These are phyloP conservation scores for Mucor mucedo DNA, from an alignment of 371 early-diverging fungal genomes.

Conservation along the genomic window DNA sequence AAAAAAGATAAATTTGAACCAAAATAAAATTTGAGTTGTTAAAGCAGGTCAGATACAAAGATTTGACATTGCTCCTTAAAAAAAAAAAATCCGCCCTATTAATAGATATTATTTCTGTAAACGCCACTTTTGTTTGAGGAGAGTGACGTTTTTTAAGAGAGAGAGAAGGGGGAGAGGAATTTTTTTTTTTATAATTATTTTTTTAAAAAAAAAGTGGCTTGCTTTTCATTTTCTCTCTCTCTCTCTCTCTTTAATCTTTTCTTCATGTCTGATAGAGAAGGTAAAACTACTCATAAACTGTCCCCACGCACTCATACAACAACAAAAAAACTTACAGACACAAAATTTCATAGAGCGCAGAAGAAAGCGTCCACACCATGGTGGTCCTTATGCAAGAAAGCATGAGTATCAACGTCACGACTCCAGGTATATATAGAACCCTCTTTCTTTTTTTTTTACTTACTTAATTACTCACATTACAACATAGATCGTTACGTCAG, in stretches of 20 bases:
- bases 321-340: background rate
- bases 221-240: background rate
- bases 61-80: background rate
- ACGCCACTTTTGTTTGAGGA: background rate
- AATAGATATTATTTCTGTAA: background rate
- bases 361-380: conserved; percentile 19
- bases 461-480: background rate
- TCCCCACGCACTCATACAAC: background rate
- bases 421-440: conserved; percentile 7
- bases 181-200: background rate
- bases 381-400: conserved; percentile 14
- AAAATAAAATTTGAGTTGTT: background rate
- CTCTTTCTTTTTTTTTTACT: too few relatives aligned
- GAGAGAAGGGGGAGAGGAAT: too few relatives aligned
- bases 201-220: background rate
- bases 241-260: conserved; percentile 10
- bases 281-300: background rate
- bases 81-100: background rate
- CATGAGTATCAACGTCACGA: conserved; percentile 11
- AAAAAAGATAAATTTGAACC: background rate
- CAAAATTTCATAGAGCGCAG: conserved; percentile 13
- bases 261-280: conserved; percentile 23
- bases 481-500: conserved; percentile 9
- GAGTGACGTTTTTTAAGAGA: background rate
- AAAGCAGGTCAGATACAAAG: too few relatives aligned